These are phyloP conservation scores for Margaritispora aquatica DNA, from an alignment of 495 filamentous ascomycete genomes.

Conservation along the genomic window DNA sequence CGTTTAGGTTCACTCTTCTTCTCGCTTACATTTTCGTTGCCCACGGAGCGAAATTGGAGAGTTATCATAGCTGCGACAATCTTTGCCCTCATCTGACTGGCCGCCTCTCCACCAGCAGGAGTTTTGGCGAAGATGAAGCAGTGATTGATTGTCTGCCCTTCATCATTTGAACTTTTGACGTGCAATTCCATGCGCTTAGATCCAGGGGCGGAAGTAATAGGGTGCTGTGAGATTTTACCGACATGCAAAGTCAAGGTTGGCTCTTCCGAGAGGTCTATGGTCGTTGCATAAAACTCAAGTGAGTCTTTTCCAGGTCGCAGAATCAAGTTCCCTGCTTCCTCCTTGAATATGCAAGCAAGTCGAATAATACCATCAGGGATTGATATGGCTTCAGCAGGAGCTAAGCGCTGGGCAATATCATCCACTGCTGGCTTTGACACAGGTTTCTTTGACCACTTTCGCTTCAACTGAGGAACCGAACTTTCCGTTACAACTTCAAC, in stretches of 20 bases:
- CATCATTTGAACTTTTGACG: slow-evolving; percentile 4
- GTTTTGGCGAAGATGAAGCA: slow-evolving; percentile 10
- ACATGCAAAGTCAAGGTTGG: slow-evolving; percentile 7
- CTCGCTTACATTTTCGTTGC: not conserved
- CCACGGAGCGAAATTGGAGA: not conserved
- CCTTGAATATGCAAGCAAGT: slow-evolving; percentile 10
- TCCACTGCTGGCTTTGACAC: not conserved
- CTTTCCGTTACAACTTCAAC: not conserved
- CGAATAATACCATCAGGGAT: not conserved
- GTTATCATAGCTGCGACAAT: slow-evolving; percentile 14
- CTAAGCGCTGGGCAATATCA: not conserved
- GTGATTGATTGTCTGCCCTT: not conserved
- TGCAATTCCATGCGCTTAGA: slow-evolving; percentile 22
- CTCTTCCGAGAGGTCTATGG: slow-evolving; percentile 1
- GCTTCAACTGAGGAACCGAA: not conserved
- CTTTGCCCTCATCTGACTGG: slow-evolving; percentile 13
- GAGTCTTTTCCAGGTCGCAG: slow-evolving; percentile 8
- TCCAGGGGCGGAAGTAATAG: slow-evolving; percentile 8
- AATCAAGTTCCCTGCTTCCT: slow-evolving; percentile 13
- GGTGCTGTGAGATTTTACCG: slow-evolving; percentile 4
- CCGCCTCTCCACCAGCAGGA: not conserved
- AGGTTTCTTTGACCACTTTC: not conserved
- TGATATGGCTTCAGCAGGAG: slow-evolving; percentile 1
- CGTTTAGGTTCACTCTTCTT: not conserved
- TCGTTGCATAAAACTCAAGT: slow-evolving; percentile 8